phyloP scores from a whole-genome alignment of 2,329 filamentous ascomycete genomes.

The Aspergillus proliferans region DNA sequence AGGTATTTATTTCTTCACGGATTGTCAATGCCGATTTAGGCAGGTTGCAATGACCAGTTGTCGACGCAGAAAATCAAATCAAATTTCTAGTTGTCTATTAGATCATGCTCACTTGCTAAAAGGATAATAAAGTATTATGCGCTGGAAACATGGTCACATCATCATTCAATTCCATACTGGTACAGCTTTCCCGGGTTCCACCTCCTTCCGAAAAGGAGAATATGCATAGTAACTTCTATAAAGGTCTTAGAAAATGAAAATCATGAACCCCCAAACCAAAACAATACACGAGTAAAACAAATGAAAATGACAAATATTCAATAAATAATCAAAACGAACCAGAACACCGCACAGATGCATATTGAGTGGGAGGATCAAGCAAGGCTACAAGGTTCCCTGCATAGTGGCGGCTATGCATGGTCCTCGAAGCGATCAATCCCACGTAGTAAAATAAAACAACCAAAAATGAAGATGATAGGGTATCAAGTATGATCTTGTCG shows the following conservation, averaged over 20 bases:
- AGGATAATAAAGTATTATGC: neutral
- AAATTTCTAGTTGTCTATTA: neutral
- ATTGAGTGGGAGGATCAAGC: conserved; percentile 3
- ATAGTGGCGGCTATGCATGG: neutral
- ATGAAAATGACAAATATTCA: conserved; percentile 1
- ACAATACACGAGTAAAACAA: neutral
- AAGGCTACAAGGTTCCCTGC: neutral
- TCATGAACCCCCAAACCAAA: neutral
- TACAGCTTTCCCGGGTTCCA: neutral
- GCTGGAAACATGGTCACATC: neutral
- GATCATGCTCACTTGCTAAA: neutral
- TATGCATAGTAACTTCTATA: neutral
- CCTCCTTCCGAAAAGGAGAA: neutral
- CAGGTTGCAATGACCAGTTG: neutral
- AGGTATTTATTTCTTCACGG: no score
- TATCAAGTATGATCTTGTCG: conserved; percentile 24
- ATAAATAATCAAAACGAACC: conserved; percentile 3
- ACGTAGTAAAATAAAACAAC: neutral
- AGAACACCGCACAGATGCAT: conserved; percentile 16
- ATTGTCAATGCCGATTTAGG: neutral
- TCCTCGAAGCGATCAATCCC: neutral
- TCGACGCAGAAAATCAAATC: neutral
- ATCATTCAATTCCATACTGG: neutral
- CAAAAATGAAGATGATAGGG: conserved; percentile 14
- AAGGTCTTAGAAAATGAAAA: neutral